phyloP scores from a whole-genome alignment of 495 filamentous ascomycete species.

The Chaetomium fimeti region DNA sequence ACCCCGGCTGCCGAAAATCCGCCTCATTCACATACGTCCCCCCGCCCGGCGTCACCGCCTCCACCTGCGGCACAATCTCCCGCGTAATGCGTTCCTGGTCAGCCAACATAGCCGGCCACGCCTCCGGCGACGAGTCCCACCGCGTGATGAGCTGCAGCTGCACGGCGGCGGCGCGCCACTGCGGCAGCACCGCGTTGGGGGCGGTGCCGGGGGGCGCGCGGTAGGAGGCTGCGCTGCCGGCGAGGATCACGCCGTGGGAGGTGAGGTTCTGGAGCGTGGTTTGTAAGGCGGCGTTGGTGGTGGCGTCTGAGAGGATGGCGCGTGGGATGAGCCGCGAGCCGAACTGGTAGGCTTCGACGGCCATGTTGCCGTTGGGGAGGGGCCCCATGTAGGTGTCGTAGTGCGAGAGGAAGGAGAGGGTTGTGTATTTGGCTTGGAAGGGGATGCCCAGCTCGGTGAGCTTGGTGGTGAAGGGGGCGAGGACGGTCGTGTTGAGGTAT shows the following conservation, averaged over 20 bases:
- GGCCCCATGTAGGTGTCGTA: slow-evolving; percentile 13
- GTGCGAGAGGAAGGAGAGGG: slow-evolving; percentile 5
- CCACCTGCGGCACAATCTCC: slow-evolving; percentile 46
- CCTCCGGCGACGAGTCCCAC: not conserved
- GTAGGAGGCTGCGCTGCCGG: slow-evolving; percentile 10
- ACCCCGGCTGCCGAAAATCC: slow-evolving; percentile 43
- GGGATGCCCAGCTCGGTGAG: slow-evolving; percentile 10
- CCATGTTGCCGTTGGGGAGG: slow-evolving; percentile 6
- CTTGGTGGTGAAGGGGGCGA: slow-evolving; percentile 1
- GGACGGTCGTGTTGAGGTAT: not conserved
- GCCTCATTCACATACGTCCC: slow-evolving; percentile 50
- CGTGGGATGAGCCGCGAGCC: slow-evolving; percentile 13
- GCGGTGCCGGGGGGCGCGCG: not conserved
- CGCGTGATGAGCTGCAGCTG: slow-evolving; percentile 5
- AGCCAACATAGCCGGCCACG: slow-evolving; percentile 1
- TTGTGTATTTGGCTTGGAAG: not conserved
- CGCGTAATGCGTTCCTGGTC: slow-evolving; percentile 45
- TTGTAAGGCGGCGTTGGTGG: slow-evolving; percentile 6
- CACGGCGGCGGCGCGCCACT: slow-evolving; percentile 4
- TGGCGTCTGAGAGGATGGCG: not conserved
- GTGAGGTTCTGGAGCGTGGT: slow-evolving; percentile 1
- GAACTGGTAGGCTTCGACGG: slow-evolving; percentile 6
- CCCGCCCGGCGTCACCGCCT: slow-evolving; percentile 34
- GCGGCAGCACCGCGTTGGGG: slow-evolving; percentile 15
- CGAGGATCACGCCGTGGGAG: slow-evolving; percentile 7